Percentiles rank a stretch among this genome's conserved stretches.
phyloP scores from a whole-genome alignment of 2,329 filamentous ascomycete species.

The Sporothrix inflata region DNA sequence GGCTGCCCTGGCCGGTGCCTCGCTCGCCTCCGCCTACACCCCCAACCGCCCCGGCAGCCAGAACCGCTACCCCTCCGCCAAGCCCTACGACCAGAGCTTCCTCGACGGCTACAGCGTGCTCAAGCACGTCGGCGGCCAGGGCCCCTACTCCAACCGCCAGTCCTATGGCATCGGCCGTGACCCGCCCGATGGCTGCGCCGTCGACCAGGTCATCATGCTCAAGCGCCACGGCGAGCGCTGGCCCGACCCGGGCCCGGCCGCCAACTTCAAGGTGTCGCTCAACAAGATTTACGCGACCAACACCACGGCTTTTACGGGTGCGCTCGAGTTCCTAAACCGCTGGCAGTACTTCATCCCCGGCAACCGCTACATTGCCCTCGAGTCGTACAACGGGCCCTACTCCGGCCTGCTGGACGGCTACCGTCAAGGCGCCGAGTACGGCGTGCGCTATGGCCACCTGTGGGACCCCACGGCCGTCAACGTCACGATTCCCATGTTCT shows the following conservation, averaged over 20 bases:
- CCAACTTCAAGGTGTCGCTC: slow-evolving; percentile 25
- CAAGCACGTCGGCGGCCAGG: slow-evolving; percentile 31
- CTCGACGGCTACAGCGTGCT: slow-evolving; percentile 31
- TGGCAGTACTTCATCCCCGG: slow-evolving; percentile 31
- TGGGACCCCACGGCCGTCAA: slow-evolving; percentile 30
- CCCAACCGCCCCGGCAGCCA: slow-evolving; percentile 29
- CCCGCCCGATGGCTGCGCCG: slow-evolving; percentile 58
- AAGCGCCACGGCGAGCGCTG: slow-evolving; percentile 65
- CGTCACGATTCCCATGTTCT: slow-evolving; percentile 31
- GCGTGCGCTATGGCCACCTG: slow-evolving; percentile 32
- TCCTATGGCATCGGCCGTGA: slow-evolving; percentile 54
- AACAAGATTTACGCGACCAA: slow-evolving; percentile 27
- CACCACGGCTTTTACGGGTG: neutral
- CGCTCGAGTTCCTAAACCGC: slow-evolving; percentile 30
- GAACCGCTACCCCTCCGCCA: slow-evolving; percentile 24
- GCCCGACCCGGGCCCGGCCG: slow-evolving; percentile 58
- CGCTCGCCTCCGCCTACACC: slow-evolving; percentile 25
- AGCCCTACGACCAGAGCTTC: slow-evolving; percentile 30
- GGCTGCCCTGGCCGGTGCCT: slow-evolving; percentile 3
- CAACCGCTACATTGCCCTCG: slow-evolving; percentile 26
- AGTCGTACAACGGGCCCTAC: slow-evolving; percentile 31
- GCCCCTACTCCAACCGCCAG: slow-evolving; percentile 32
- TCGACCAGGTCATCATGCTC: slow-evolving; percentile 64
- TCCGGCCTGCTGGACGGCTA: slow-evolving; percentile 32
- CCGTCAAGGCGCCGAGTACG: slow-evolving; percentile 31